Conservation (phyloP, 1,139 yeast species). For the Hyphopichia buzzinii region DNA sequence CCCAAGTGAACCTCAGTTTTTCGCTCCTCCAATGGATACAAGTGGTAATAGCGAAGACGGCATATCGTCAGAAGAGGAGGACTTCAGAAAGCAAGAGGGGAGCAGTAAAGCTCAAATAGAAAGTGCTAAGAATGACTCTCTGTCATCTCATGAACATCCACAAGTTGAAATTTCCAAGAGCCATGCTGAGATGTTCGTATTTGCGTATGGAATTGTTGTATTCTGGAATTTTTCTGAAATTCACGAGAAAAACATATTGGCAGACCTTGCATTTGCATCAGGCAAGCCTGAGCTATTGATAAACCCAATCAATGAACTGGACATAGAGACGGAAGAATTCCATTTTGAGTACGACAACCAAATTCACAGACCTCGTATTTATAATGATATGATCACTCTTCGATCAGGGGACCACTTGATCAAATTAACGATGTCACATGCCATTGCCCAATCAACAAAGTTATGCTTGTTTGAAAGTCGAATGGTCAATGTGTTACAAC, state of each 20-base stretch:
- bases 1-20: constrained; percentile 50
- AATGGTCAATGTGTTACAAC: constrained; percentile 79
- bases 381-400: constrained; percentile 90
- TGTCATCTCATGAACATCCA: constrained; percentile 7
- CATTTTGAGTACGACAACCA: constrained; percentile 86
- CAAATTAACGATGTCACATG: constrained; percentile 90
- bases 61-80: constrained; percentile 4
- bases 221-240: constrained; percentile 94
- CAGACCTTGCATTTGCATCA: constrained; percentile 83
- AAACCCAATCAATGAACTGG: constrained; percentile 81
- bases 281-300: constrained; percentile 50
- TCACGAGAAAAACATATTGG: constrained; percentile 90
- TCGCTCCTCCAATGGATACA: constrained; percentile 40
- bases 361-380: constrained; percentile 82
- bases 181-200: constrained; percentile 83
- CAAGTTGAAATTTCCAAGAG: constrained; percentile 61
- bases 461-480: constrained; percentile 87
- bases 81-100: constrained; percentile 7
- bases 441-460: constrained; percentile 95
- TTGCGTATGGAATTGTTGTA: constrained; percentile 91
- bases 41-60: constrained; percentile 16
- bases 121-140: constrained; percentile 5
- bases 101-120: constrained; percentile 14
- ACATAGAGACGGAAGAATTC: constrained; percentile 92
- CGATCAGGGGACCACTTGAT: constrained; percentile 90